These are phyloP conservation scores for Hyaloperonospora brassicae DNA, from an alignment of 352 stramenopile species.

Conservation along the genomic window DNA sequence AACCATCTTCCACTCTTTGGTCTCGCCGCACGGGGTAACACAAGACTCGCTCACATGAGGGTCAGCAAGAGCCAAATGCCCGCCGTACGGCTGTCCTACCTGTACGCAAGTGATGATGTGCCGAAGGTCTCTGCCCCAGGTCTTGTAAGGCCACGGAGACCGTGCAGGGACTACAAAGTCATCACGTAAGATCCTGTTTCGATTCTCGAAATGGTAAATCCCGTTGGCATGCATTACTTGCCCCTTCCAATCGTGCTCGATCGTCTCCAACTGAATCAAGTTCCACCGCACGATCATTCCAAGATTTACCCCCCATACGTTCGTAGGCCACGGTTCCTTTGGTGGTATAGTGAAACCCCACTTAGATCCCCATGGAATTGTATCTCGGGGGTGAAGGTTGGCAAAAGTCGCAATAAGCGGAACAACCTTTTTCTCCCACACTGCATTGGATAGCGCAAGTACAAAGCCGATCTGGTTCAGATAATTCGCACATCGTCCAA, in stretches of 20 bases:
- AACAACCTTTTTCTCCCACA: constrained; percentile 20
- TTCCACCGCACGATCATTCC: constrained; percentile 24
- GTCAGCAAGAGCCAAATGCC: constrained; percentile 15
- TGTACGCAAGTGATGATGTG: constrained; percentile 18
- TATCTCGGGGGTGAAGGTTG: constrained; percentile 14
- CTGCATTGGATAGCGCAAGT: constrained; percentile 12
- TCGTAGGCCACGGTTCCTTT: constrained; percentile 21
- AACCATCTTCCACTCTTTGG: constrained; percentile 13
- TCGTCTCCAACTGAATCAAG: constrained; percentile 12
- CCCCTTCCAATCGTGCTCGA: constrained; percentile 20
- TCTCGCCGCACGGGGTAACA: constrained; percentile 3
- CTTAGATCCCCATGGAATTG: constrained; percentile 8
- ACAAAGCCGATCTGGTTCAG: constrained; percentile 18
- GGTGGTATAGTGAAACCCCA: constrained; percentile 15
- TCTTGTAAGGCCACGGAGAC: constrained; percentile 20
- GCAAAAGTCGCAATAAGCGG: constrained; percentile 21
- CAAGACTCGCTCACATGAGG: constrained; percentile 7
- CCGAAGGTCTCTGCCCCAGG: constrained; percentile 18
- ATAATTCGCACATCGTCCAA: constrained; percentile 10
- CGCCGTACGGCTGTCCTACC: constrained; percentile 18
- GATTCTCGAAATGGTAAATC: constrained; percentile 22
- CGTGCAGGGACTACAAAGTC: constrained; percentile 24
- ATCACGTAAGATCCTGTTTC: constrained; percentile 17
- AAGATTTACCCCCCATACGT: constrained; percentile 21
- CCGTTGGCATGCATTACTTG: constrained; percentile 20